Evolutionary conservation across 2,329 filamentous ascomycete species (phyloP).

Genomic region (Claviceps sorghi): DNA sequence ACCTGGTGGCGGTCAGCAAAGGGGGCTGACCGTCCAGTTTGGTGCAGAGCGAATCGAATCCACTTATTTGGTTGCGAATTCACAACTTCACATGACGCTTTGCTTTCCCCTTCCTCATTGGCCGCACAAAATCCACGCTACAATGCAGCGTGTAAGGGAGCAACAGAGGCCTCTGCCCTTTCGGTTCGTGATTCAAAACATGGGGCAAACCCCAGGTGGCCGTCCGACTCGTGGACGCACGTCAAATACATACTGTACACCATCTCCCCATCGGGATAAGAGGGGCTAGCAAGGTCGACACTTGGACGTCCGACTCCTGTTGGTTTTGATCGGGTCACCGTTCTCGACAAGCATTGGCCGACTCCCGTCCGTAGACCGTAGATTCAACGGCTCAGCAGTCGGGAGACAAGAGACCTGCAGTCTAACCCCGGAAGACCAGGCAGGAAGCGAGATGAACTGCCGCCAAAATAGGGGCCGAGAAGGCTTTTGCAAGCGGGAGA

Average conservation of each 20-base stretch:
- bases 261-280: neutral
- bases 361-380: neutral
- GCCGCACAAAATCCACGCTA: neutral
- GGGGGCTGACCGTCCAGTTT: neutral
- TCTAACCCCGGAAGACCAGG: constrained; percentile 14
- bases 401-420: neutral
- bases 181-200: neutral
- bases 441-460: constrained; percentile 19
- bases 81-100: neutral
- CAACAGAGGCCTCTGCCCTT: neutral
- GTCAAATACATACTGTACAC: neutral
- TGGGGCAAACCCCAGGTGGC: neutral
- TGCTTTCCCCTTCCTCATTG: neutral
- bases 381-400: neutral
- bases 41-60: neutral
- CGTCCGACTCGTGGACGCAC: constrained; percentile 3
- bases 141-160: neutral
- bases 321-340: neutral
- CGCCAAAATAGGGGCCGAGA: constrained; percentile 5
- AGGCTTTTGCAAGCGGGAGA: neutral
- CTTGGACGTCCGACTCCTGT: neutral
- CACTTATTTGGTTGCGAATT: neutral
- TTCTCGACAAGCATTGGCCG: neutral
- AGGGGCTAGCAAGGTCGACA: neutral
- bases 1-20: constrained; percentile 2